phyloP scores from a whole-genome alignment of 169 alveolate genomes.

The Babesia ovata region DNA sequence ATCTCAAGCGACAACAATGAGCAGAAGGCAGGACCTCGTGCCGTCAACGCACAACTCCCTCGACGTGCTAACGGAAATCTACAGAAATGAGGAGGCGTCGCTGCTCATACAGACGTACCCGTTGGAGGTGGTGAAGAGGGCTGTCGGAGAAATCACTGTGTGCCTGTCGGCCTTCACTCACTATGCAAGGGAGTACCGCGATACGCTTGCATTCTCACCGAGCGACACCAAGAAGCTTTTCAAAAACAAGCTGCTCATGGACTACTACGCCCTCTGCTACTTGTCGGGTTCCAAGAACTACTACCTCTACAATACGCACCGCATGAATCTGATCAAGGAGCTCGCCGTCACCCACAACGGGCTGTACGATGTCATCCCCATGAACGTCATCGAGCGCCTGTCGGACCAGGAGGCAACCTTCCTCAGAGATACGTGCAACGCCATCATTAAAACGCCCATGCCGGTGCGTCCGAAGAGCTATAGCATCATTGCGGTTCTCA shows the following conservation, averaged over 20 bases:
- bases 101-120: conserved; percentile 66
- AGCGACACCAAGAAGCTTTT: conserved; percentile 51
- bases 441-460: conserved; percentile 25
- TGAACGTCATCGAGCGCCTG: conserved; percentile 47
- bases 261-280: conserved; percentile 58
- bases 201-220: conserved; percentile 16
- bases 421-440: conserved; percentile 52
- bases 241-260: conserved; percentile 57
- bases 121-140: conserved; percentile 61
- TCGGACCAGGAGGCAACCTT: conserved; percentile 67
- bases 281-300: conserved; percentile 49
- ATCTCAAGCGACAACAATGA: too few species aligned
- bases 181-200: conserved; percentile 51
- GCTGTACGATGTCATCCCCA: conserved; percentile 64
- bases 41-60: conserved; percentile 30
- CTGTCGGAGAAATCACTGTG: conserved; percentile 42
- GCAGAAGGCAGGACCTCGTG: neutral
- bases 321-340: conserved; percentile 64
- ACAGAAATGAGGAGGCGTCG: conserved; percentile 57
- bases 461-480: conserved; percentile 23
- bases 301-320: conserved; percentile 53
- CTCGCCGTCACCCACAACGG: conserved; percentile 66
- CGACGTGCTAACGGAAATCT: conserved; percentile 57
- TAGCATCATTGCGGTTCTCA: conserved; percentile 55
- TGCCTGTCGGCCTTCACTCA: conserved; percentile 34